Conservation (phyloP, 805 yeast species). For the Alloascoidea africana region DNA sequence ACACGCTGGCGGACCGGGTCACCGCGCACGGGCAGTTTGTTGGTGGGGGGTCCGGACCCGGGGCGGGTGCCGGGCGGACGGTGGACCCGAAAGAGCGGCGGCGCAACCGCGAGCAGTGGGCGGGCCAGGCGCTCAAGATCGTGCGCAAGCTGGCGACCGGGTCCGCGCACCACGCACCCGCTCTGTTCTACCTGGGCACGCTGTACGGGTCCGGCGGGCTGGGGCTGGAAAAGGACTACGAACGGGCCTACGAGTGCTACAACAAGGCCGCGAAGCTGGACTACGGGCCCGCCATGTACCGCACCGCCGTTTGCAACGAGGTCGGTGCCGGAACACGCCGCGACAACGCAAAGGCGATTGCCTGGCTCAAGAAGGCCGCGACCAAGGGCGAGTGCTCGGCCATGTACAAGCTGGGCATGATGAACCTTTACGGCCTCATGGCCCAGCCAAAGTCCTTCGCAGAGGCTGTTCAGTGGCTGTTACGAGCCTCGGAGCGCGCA, state of each 20-base stretch:
- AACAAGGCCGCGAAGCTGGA: conserved; percentile 39
- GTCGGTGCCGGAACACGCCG: conserved; percentile 39
- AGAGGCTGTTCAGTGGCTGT: conserved; percentile 35
- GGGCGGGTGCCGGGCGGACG: conserved; percentile 22
- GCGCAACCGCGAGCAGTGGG: conserved; percentile 39
- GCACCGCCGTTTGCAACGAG: conserved; percentile 60
- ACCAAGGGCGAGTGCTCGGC: conserved; percentile 45
- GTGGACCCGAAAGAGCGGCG: conserved; percentile 27
- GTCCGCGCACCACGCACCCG: conserved; percentile 34
- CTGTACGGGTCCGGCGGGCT: conserved; percentile 35
- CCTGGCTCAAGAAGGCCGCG: conserved; percentile 46
- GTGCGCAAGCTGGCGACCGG: conserved; percentile 36
- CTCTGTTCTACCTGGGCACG: conserved; percentile 45
- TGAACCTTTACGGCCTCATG: conserved; percentile 33
- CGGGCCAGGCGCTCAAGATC: conserved; percentile 41
- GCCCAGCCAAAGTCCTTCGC: conserved; percentile 23
- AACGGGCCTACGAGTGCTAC: conserved; percentile 46
- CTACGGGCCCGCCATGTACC: conserved; percentile 46
- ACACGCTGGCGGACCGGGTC: conserved; percentile 15
- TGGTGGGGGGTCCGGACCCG: conserved; percentile 32
- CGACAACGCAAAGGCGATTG: conserved; percentile 30
- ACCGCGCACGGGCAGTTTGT: conserved; percentile 27
- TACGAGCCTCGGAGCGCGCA: conserved; percentile 29
- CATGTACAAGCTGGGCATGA: conserved; percentile 63
- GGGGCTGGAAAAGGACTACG: conserved; percentile 38